phyloP scores from a whole-genome alignment of 2,329 filamentous ascomycete species.

The Penicillium sp. region DNA sequence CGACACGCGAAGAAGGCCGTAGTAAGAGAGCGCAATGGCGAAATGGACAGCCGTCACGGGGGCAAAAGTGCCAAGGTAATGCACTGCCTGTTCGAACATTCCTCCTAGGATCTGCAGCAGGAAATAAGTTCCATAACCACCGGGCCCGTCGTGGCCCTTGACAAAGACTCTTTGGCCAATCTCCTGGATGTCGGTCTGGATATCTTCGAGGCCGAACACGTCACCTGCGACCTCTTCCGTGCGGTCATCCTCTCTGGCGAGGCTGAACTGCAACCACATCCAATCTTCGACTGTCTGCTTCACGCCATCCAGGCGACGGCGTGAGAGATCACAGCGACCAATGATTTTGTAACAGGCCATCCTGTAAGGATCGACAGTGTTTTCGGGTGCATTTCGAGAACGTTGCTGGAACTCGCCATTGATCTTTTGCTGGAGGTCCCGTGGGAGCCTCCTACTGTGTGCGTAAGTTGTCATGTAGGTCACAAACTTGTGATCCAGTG shows the following conservation, averaged over 20 bases:
- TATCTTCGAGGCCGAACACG: slow-evolving; percentile 63
- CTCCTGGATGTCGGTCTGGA: slow-evolving; percentile 79
- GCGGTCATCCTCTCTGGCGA: slow-evolving; percentile 63
- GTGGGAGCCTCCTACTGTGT: slow-evolving; percentile 73
- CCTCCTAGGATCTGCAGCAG: slow-evolving; percentile 87
- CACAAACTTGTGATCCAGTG: slow-evolving; percentile 86
- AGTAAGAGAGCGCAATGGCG: slow-evolving; percentile 83
- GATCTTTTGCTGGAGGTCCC: slow-evolving; percentile 81
- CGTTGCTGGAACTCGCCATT: slow-evolving; percentile 87
- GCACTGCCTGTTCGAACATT: slow-evolving; percentile 90
- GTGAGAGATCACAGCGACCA: slow-evolving; percentile 68
- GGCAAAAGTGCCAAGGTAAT: slow-evolving; percentile 87
- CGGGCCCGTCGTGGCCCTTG: slow-evolving; percentile 75
- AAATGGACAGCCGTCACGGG: slow-evolving; percentile 96
- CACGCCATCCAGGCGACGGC: slow-evolving; percentile 59
- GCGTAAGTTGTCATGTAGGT: slow-evolving; percentile 86
- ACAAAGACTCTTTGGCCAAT: slow-evolving; percentile 91
- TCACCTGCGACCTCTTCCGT: slow-evolving; percentile 64
- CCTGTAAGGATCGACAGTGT: slow-evolving; percentile 88
- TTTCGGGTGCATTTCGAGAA: slow-evolving; percentile 77
- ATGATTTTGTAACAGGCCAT: slow-evolving; percentile 99
- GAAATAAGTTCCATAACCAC: slow-evolving; percentile 87
- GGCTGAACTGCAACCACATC: slow-evolving; percentile 66
- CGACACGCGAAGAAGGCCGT: slow-evolving; percentile 83
- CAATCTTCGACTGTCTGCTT: slow-evolving; percentile 65